Base-by-base conservation (phyloP, 108 stramenopile species). In the Aurantiochytrium sp. region DNA sequence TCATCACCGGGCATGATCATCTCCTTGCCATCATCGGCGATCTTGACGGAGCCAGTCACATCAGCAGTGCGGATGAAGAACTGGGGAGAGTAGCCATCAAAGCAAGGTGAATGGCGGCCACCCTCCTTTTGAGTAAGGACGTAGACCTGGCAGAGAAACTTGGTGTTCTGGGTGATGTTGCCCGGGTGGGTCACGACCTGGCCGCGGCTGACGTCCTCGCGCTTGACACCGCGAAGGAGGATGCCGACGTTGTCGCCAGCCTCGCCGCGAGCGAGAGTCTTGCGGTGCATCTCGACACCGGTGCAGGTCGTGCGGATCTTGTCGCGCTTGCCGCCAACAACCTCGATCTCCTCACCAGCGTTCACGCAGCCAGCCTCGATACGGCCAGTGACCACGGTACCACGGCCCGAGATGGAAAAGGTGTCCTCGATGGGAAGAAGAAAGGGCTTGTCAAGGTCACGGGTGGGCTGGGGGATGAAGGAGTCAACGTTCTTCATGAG, bases 1-100 rank as follows among this genome's bases (percentile, higher is more conserved):
- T 98, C 98, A 93, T 99, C 99, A 42, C 99, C 99, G 25, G 99
- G 99, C 98, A 99, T 97, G 88, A 99, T 96, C 99, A 99, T 99
- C 93, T 99, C 98, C 21, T 94, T 95, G 87, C 97, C 98, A 71
- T 97, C 97, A 69, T 94, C 93, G 59, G 99, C 92, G 53, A 93
- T 90, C 53, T 55, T 44, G 64, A 98, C 90, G 59, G 95, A 92
- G 25, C 99, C 99, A 60, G 98, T 99, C 58, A 99, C 90, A 94
- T 99, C 99, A 12, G 99, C 97, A 44, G 99, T 99, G 88, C 99
- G 97, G 93, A 99, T 94, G 92, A 98, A 99, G 94, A 99, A 98
- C 92, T 99, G 99, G 71, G 99, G 99, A 51, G 97, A 91, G 94
- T 99, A 99, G 92, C 98, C 98, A 89, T 94, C 91, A 92, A 99